Evolutionary conservation across 2,329 filamentous ascomycete genomes (phyloP).

Genomic region (Diaporthe australafricana): DNA sequence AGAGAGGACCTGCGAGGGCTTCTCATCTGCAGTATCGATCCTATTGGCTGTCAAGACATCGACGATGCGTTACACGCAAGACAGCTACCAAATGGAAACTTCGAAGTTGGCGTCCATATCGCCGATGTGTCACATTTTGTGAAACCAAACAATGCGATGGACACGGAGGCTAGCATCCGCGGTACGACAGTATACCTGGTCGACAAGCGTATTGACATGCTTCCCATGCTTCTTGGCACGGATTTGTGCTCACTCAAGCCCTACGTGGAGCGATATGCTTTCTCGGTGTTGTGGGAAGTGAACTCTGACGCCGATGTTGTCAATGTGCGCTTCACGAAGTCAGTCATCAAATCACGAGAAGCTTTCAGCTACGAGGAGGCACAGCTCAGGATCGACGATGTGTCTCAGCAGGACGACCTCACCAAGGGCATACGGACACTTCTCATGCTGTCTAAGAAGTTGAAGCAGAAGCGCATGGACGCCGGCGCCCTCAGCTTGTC

Average conservation of each 20-base stretch:
- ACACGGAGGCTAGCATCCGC: constrained; percentile 90
- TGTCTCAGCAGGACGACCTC: constrained; percentile 86
- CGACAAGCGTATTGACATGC: constrained; percentile 99
- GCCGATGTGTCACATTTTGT: constrained; percentile 99
- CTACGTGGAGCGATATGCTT: constrained; percentile 93
- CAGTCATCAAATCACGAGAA: constrained; percentile 95
- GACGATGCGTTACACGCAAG: constrained; percentile 95
- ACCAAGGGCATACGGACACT: constrained; percentile 90
- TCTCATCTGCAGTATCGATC: constrained; percentile 97
- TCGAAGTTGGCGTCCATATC: constrained; percentile 96
- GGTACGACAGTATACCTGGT: constrained; percentile 98
- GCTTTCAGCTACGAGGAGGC: constrained; percentile 98
- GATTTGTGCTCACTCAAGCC: constrained; percentile 97
- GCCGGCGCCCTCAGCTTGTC: constrained; percentile 95
- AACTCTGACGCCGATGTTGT: constrained; percentile 87
- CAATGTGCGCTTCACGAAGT: constrained; percentile 91
- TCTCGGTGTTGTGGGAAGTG: constrained; percentile 90
- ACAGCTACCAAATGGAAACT: constrained; percentile 89
- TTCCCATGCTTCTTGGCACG: constrained; percentile 94
- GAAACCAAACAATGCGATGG: constrained; percentile 97
- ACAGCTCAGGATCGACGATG: constrained; percentile 92
- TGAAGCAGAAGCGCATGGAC: constrained; percentile 95
- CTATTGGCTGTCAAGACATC: constrained; percentile 95
- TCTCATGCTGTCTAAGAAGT: constrained; percentile 88
- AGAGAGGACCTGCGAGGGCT: constrained; percentile 86